Evolutionary conservation across 2,329 filamentous ascomycete species (phyloP).

Genomic region (Nectriaceae sp.): DNA sequence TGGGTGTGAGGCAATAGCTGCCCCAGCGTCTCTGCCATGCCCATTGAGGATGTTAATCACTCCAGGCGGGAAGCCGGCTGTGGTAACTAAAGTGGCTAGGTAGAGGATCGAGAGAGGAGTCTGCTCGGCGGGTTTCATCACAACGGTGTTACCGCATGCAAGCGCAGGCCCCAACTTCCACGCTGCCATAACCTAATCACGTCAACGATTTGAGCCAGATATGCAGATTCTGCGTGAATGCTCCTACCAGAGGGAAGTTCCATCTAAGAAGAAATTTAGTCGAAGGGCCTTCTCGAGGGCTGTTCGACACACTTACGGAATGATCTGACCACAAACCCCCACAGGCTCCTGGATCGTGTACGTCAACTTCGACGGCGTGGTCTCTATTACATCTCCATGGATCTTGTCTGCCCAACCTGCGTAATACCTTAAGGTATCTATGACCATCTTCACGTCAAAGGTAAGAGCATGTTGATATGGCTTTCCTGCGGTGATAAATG

Average conservation of each 20-base stretch:
- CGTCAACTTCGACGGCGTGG: slow-evolving; percentile 71
- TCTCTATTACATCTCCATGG: too few species aligned
- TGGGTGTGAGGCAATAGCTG: slow-evolving; percentile 66
- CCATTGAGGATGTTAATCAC: slow-evolving; percentile 77
- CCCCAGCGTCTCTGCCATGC: slow-evolving; percentile 65
- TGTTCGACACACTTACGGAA: slow-evolving; percentile 43
- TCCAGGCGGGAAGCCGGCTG: slow-evolving; percentile 76
- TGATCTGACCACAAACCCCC: slow-evolving; percentile 72
- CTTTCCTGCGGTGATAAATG: too few species aligned
- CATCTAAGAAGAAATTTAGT: slow-evolving; percentile 44
- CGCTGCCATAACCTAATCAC: too few species aligned
- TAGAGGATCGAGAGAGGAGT: too few species aligned
- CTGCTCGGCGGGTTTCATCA: too few species aligned
- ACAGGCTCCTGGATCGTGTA: slow-evolving; percentile 74
- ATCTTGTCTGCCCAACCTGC: too few species aligned
- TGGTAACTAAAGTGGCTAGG: slow-evolving; percentile 65
- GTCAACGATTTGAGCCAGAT: too few species aligned
- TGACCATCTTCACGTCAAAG: slow-evolving; percentile 59
- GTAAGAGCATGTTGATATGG: slow-evolving; percentile 63
- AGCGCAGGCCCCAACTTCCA: too few species aligned
- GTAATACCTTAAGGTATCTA: slow-evolving; percentile 65
- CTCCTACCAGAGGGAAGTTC: slow-evolving; percentile 67
- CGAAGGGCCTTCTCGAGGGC: neutral
- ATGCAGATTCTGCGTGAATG: too few species aligned
- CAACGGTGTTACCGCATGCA: too few species aligned